Percentiles rank a stretch among this genome's conserved stretches.
phyloP scores from a whole-genome alignment of 2,329 filamentous ascomycete genomes.

The Alternaria gansuensis region DNA sequence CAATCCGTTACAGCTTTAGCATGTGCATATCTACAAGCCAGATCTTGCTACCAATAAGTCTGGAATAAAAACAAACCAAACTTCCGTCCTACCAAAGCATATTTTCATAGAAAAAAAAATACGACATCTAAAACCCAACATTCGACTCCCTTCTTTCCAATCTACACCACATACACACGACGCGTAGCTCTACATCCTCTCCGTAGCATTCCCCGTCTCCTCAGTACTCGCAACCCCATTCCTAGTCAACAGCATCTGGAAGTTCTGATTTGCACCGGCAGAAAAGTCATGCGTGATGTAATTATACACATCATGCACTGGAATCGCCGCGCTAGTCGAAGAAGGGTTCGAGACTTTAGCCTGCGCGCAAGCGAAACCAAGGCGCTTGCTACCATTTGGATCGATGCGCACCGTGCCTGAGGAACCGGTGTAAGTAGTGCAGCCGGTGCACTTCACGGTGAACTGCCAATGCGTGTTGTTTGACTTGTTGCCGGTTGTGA shows the following conservation, averaged over 20 bases:
- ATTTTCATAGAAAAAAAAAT: not conserved
- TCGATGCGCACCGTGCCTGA: conserved; percentile 31
- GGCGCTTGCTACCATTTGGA: conserved; percentile 30
- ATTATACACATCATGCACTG: conserved; percentile 42
- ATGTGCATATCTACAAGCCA: too few species aligned
- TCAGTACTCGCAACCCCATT: conserved; percentile 32
- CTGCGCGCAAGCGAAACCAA: conserved; percentile 39
- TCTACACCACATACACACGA: not conserved
- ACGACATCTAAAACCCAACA: not conserved
- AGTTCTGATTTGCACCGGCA: conserved; percentile 37
- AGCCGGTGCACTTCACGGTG: conserved; percentile 45
- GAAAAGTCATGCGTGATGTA: conserved; percentile 45
- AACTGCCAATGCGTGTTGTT: conserved; percentile 48
- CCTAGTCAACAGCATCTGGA: conserved; percentile 31
- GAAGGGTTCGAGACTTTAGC: conserved; percentile 33
- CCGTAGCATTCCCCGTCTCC: not conserved
- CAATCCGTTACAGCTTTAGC: too few species aligned
- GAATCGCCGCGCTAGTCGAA: conserved; percentile 34
- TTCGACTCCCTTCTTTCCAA: too few species aligned
- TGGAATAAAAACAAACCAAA: too few species aligned
- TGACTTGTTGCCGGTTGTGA: conserved; percentile 39
- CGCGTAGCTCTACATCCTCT: not conserved
- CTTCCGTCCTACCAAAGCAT: too few species aligned
- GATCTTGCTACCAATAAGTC: too few species aligned
- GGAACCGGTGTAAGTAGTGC: conserved; percentile 36